A percentile compares a stretch with the other conserved stretches of the same genome.
Conservation (phyloP, 495 filamentous ascomycete species). For the Pseudoneurospora amorphoporcata region DNA sequence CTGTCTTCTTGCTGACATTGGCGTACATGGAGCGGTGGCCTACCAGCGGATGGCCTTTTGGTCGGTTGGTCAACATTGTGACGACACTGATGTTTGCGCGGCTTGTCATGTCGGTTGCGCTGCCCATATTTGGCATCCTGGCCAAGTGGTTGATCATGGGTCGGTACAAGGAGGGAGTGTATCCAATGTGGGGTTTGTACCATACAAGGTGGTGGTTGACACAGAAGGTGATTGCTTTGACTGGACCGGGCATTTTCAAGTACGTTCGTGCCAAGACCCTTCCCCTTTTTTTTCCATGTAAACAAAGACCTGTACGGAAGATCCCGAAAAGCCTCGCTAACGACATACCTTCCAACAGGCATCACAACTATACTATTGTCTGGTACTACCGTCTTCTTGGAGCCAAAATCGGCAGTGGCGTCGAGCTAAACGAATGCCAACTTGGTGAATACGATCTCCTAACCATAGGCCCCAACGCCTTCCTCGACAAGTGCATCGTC, state of each 20-base stretch:
- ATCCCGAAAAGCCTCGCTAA: background rate
- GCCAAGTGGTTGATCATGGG: conserved; percentile 39
- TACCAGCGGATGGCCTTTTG: conserved; percentile 15
- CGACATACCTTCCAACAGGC: background rate
- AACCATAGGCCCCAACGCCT: conserved; percentile 30
- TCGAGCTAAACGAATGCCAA: conserved; percentile 20
- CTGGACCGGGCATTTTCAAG: conserved; percentile 29
- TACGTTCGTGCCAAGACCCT: background rate
- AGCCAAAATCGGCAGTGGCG: conserved; percentile 31
- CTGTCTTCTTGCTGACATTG: conserved; percentile 26
- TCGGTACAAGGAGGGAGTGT: conserved; percentile 31
- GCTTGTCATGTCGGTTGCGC: conserved; percentile 13
- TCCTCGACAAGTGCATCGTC: conserved; percentile 25
- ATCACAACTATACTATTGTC: conserved; percentile 20
- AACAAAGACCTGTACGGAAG: background rate
- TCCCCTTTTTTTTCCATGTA: background rate
- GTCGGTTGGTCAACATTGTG: conserved; percentile 27
- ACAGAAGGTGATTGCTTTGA: conserved; percentile 31
- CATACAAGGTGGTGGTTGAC: conserved; percentile 41
- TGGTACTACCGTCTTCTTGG: conserved; percentile 34
- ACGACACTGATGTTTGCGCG: conserved; percentile 22
- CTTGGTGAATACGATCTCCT: conserved; percentile 38
- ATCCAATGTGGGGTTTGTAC: conserved; percentile 39
- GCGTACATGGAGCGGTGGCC: conserved; percentile 14
- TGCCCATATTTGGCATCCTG: conserved; percentile 26